Base-by-base conservation (phyloP, 768 basidiomycete genomes). In the Phanerochaete sordida region DNA sequence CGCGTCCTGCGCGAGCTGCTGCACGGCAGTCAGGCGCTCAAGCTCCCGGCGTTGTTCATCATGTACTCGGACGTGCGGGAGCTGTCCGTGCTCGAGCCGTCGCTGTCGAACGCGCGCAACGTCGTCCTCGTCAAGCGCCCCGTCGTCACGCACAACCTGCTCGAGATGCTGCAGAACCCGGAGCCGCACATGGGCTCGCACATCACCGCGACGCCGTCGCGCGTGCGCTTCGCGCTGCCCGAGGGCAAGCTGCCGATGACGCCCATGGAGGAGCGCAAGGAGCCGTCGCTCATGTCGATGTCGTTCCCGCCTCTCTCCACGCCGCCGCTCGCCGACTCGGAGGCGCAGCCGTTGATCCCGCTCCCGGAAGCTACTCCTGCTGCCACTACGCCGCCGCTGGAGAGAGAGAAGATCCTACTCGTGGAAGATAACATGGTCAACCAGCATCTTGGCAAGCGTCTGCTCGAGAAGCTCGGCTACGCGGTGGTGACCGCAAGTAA, bases 391-490 rank as follows among this genome's bases (percentile, higher is more conserved):
- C 16, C 27, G n/a, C 30, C 13, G 16, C 13, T n/a, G 9, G 50
- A 51, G 30, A 21, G 4, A 4, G 30, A 51, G 50, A 31, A 35
- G 37, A 62, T 71, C 24, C 60, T 71, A 19, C 58, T 71, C 1
- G 70, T 71, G 0, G 70, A 71, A 37, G 70, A 71, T 56, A 71
- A 71, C 46, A 15, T 65, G 62, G 69, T 68, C 31, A 71, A 68
- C 37, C 68, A 71, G 51, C 65, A 67, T 16, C 56, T 71, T 3
- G 70, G 70, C 9, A 63, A 66, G 27, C 62, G 68, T 1, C 58
- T 69, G 12, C 49, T 71, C 13, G 68, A 71, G 44, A 69, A 68
- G 47, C 61, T 71, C 2, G 70, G 70, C 8, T 71, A 68, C 39
- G 64, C 60, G 1, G 70, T 71, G 12, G 45, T 37, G 24, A 67